Evolutionary conservation across 805 yeast genomes (phyloP), one percentile per base, ranked within the genome.

Genomic region (Candida insectalens): DNA sequence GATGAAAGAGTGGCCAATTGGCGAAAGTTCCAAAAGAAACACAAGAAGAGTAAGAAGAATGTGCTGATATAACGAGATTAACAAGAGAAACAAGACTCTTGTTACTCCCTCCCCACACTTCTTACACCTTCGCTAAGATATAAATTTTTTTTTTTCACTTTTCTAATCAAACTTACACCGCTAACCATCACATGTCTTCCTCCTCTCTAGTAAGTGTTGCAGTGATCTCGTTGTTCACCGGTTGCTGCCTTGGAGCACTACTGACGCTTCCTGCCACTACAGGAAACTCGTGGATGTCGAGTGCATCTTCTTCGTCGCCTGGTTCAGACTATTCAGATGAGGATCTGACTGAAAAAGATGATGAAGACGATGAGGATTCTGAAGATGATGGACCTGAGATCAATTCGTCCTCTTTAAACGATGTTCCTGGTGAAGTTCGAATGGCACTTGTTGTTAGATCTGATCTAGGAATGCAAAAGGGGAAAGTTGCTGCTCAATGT

Each of bases 401-500:
- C 31, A 72, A 81, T 42, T 77, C 85, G 0, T 56, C 62, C 0
- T 57, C 71, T 2, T 57, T 83, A 42, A 80, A 80, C 45, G 75
- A 70, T 13, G 59, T 81, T 3, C 82, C 82, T 1, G 94, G 92
- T 1, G 92, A 82, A 52, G 83, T 80, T 9, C 63, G 82, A 47
- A 81, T 89, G 95, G 87, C 92, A 1, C 62, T 92, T 18, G 75
- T 87, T 3, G 85, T 92, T 4, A 74, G 98, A 39, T 82, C 79
- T 19, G 98, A 92, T 53, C 62, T 92, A 40, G 78, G 75, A 28
- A 92, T 92, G 97, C 76, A 81, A 21, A 85, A 84, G 57, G 99
- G 99, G 16, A 92, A 92, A 53, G 79, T 83, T 3, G 96, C 97
- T 4, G 98, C 98, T 5, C 99, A 92, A 53, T 89, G 97, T 57